Evolutionary conservation across 2,329 filamentous ascomycete species (phyloP), one percentile per base, ranked within the genome.

Genomic region (Fusarium liriodendri): DNA sequence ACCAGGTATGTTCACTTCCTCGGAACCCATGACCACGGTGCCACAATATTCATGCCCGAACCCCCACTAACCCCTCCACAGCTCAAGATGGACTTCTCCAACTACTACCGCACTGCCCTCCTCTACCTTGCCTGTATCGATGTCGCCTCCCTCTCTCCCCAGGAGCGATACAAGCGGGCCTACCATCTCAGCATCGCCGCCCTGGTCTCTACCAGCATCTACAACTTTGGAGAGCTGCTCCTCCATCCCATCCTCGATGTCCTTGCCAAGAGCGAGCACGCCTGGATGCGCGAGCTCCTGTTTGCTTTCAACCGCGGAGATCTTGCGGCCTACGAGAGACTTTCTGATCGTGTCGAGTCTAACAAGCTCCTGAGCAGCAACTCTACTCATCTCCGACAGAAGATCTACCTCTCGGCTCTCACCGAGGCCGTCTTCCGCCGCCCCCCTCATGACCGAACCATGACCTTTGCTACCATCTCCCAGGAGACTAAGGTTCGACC

Each of bases 171-270:
- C 82, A 89, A 89, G 69, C 92, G 96, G 78, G 97, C 97, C 52
- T 97, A 98, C 85, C 95, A 98, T 82, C 92, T 99, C 72, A 94
- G 94, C 80, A 92, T 98, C 63, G 95, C 97, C 32, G 97, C 97
- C 11, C 89, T 99, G 10, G 94, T 98, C 42, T 98, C 95, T 60
- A 94, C 96, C 80, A 94, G 91, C 79, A 99, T 98, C 86, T 98
- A 99, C 90, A 99, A 99, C 87, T 99, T 99, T 79, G 97, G 97
- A 83, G 97, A 99, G 87, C 92, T 99, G n/a, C 91, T 99, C 35
- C 90, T 99, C 76, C 97, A 99, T 83, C 97, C 97, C 5, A 97
- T 99, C 80, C 92, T 99, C 73, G 94, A 98, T 80, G 92, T 93
- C 22, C 90, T 99, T 62, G 81, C 82, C 27, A 88, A 88, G 79